Conservation (phyloP, 2,329 filamentous ascomycete species). For the Aphanoascus verrucosus region DNA sequence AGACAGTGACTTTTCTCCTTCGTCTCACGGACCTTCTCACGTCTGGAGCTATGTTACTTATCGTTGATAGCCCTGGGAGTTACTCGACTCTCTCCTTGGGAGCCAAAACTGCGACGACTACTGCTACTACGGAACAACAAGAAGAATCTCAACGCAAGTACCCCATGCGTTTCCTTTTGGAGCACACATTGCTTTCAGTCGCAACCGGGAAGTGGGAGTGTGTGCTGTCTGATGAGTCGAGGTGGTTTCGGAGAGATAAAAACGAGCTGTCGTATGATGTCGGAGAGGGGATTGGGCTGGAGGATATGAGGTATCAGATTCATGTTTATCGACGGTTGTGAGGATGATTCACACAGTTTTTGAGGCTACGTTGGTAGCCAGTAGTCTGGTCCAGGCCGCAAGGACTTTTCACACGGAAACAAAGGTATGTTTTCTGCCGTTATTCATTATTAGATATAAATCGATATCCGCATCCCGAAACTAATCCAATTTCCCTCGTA, state of each 20-base stretch:
- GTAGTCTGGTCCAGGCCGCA: too few relatives aligned
- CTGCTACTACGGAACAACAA: neutral
- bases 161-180: slow-evolving; percentile 86
- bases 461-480: too few relatives aligned
- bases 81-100: slow-evolving; percentile 75
- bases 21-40: slow-evolving; percentile 50
- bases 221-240: slow-evolving; percentile 61
- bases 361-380: neutral
- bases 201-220: slow-evolving; percentile 56
- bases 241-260: slow-evolving; percentile 69
- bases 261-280: slow-evolving; percentile 63
- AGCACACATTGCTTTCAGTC: slow-evolving; percentile 59
- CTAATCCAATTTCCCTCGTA: too few relatives aligned
- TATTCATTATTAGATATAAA: too few relatives aligned
- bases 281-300: slow-evolving; percentile 72
- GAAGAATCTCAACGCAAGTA: slow-evolving; percentile 47
- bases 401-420: too few relatives aligned
- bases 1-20: slow-evolving; percentile 67
- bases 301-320: slow-evolving; percentile 92
- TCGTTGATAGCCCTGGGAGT: slow-evolving; percentile 86
- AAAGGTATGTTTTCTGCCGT: too few relatives aligned
- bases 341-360: neutral
- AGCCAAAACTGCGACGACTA: neutral
- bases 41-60: slow-evolving; percentile 58
- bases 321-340: slow-evolving; percentile 57